Percentiles rank a stretch among this genome's conserved stretches.
phyloP scores from a whole-genome alignment of 352 stramenopile species.

The Phytophthora kernoviae region DNA sequence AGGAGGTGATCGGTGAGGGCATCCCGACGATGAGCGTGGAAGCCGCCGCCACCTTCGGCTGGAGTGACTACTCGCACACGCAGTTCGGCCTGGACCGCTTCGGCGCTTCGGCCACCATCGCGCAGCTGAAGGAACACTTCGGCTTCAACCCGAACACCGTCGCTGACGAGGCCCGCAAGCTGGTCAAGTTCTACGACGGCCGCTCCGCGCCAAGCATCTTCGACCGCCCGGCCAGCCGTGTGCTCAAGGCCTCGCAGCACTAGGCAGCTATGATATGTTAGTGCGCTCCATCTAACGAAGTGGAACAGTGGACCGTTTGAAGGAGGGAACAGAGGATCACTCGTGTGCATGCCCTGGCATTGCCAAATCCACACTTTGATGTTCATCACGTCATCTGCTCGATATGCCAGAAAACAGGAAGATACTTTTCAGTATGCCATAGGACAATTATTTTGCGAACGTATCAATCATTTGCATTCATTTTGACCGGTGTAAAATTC shows the following conservation, averaged over 20 bases:
- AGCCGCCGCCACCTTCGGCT: slow-evolving; percentile 93
- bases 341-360: too few species aligned
- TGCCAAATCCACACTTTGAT: not conserved
- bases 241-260: slow-evolving; percentile 67
- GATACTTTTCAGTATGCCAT: not conserved
- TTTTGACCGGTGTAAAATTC: too few species aligned
- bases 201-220: slow-evolving; percentile 73
- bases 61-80: slow-evolving; percentile 95
- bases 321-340: not conserved
- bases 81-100: slow-evolving; percentile 93
- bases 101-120: slow-evolving; percentile 86
- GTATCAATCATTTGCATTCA: not conserved
- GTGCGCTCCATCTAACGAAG: not conserved
- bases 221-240: slow-evolving; percentile 66
- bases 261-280: slow-evolving; percentile 30
- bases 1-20: slow-evolving; percentile 93
- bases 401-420: too few species aligned
- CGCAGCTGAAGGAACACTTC: slow-evolving; percentile 93
- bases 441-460: not conserved
- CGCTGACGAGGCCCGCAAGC: slow-evolving; percentile 87
- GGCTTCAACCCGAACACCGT: slow-evolving; percentile 97
- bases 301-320: not conserved
- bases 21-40: slow-evolving; percentile 97
- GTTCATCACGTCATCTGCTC: not conserved
- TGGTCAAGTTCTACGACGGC: slow-evolving; percentile 94